These are phyloP conservation scores for Clarireedia hainanense DNA, from an alignment of 2,329 filamentous ascomycete genomes.

Conservation along the genomic window DNA sequence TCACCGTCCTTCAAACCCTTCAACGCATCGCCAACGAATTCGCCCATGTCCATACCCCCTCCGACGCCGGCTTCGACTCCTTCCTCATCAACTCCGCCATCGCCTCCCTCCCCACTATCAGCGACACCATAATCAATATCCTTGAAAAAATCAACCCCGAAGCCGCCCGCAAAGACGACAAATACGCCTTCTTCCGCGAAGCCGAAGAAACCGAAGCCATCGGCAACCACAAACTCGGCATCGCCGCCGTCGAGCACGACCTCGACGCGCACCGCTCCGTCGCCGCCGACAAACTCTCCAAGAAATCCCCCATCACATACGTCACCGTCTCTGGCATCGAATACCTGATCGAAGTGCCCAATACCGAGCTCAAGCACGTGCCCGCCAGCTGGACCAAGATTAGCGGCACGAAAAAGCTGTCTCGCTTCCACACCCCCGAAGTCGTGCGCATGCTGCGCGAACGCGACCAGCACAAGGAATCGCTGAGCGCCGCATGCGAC, in stretches of 20 bases:
- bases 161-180: constrained; percentile 80
- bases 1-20: constrained; percentile 76
- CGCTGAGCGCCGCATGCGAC: constrained; percentile 86
- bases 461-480: constrained; percentile 90
- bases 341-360: constrained; percentile 87
- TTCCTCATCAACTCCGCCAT: constrained; percentile 63
- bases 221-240: constrained; percentile 79
- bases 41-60: constrained; percentile 52
- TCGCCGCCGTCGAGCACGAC: constrained; percentile 85
- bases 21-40: constrained; percentile 77
- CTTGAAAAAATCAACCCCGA: constrained; percentile 79
- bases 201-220: constrained; percentile 84
- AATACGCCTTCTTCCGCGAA: constrained; percentile 88
- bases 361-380: constrained; percentile 72
- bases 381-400: constrained; percentile 94
- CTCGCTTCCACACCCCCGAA: constrained; percentile 89
- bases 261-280: constrained; percentile 67
- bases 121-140: constrained; percentile 62
- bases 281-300: constrained; percentile 65
- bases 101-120: constrained; percentile 66
- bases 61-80: constrained; percentile 66
- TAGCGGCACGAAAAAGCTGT: constrained; percentile 85
- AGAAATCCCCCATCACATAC: constrained; percentile 64
- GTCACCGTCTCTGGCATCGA: constrained; percentile 84
- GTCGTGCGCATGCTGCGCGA: constrained; percentile 76